phyloP scores from a whole-genome alignment of 2,329 filamentous ascomycete genomes.

The Aspergillus uvarum region DNA sequence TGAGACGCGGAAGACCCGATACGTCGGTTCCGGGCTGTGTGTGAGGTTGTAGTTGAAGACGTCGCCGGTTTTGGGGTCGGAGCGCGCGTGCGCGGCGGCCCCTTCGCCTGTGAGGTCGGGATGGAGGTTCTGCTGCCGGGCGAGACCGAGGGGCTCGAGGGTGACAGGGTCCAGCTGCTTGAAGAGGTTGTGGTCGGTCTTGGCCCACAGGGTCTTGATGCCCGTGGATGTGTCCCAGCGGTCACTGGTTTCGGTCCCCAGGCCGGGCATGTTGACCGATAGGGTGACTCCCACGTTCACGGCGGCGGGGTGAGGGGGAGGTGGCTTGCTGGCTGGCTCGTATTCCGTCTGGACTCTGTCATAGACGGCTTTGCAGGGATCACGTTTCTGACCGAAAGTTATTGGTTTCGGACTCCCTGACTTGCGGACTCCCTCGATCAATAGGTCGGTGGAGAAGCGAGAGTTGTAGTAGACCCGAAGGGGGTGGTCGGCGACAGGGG shows the following conservation, averaged over 20 bases:
- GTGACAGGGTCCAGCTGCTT: slow-evolving; percentile 68
- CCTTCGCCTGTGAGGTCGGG: slow-evolving; percentile 66
- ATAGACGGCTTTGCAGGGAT: slow-evolving; percentile 73
- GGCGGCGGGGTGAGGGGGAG: slow-evolving; percentile 62
- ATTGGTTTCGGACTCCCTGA: slow-evolving; percentile 58
- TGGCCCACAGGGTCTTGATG: slow-evolving; percentile 57
- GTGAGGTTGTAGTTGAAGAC: slow-evolving; percentile 80
- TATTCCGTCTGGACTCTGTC: slow-evolving; percentile 55
- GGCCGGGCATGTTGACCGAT: slow-evolving; percentile 62
- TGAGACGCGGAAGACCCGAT: slow-evolving; percentile 68
- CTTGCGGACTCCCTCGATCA: slow-evolving; percentile 60
- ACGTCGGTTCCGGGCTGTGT: slow-evolving; percentile 57
- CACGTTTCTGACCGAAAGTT: slow-evolving; percentile 69
- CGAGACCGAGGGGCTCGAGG: slow-evolving; percentile 68
- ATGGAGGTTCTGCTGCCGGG: slow-evolving; percentile 62
- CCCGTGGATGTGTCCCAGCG: slow-evolving; percentile 33
- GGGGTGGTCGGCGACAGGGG: slow-evolving; percentile 34
- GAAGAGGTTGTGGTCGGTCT: slow-evolving; percentile 57
- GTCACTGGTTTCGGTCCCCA: slow-evolving; percentile 30
- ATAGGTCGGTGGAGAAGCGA: slow-evolving; percentile 63
- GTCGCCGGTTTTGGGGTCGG: slow-evolving; percentile 71
- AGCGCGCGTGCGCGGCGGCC: slow-evolving; percentile 69
- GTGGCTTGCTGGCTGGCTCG: slow-evolving; percentile 47
- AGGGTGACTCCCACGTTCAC: slow-evolving; percentile 67
- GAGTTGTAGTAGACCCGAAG: slow-evolving; percentile 68